Percentiles rank a stretch among this genome's conserved stretches.
Conservation (phyloP, 805 yeast genomes). For the Hanseniaspora osmophila region DNA sequence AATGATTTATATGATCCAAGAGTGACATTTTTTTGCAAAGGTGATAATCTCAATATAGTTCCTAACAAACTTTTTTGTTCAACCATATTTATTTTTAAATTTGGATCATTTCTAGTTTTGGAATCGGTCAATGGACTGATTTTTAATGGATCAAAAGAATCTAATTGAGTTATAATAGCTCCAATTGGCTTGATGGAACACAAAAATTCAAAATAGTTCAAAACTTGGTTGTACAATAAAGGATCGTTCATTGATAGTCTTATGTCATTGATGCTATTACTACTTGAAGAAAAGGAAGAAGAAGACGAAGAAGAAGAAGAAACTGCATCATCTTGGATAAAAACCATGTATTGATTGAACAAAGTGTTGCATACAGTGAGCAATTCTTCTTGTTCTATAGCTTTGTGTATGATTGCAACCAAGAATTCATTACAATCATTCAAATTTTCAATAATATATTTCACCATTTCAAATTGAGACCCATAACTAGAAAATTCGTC, state of each 20-base stretch:
- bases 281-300: too few relatives aligned
- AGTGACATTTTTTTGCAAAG: constrained; percentile 42
- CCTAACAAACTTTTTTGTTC: constrained; percentile 62
- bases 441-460: constrained; percentile 18
- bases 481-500: constrained; percentile 32
- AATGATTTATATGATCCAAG: constrained; percentile 28
- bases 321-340: constrained; percentile 20
- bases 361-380: constrained; percentile 45
- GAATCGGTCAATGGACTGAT: background rate
- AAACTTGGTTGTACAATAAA: constrained; percentile 32
- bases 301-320: too few relatives aligned
- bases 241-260: constrained; percentile 34
- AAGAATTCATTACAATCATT: constrained; percentile 32
- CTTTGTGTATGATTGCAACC: constrained; percentile 38
- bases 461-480: constrained; percentile 12
- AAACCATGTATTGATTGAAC: constrained; percentile 18
- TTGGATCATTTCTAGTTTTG: constrained; percentile 25
- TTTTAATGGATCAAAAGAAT: constrained; percentile 26
- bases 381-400: constrained; percentile 53
- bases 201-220: constrained; percentile 44
- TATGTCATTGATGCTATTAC: too few relatives aligned
- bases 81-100: constrained; percentile 24
- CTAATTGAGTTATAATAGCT: constrained; percentile 39
- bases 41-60: constrained; percentile 62
- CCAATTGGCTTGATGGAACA: constrained; percentile 51